Base-by-base conservation (phyloP, 2,329 filamentous ascomycete genomes). In the Pestalotiopsis sp. region DNA sequence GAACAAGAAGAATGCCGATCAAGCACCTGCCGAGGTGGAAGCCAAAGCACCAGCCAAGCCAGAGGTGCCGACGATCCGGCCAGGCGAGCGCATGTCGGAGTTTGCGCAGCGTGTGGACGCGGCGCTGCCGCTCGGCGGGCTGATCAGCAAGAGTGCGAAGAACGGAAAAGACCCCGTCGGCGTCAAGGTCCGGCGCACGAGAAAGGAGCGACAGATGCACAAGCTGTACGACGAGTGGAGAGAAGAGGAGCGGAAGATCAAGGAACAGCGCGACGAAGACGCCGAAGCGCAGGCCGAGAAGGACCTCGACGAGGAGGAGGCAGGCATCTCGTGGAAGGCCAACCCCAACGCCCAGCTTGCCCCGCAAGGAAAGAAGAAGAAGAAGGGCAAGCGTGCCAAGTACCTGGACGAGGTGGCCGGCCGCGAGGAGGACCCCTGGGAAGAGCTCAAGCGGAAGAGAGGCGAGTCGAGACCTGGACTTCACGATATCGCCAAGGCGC, bases 21-120 rank as follows among this genome's bases (percentile, higher is more conserved):
- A 71, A 41, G 69, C 72, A 2, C 70, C 76, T 23, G 45, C 66
- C 9, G 62, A 70, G 23, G 64, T 69, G 14, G 64, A 72, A 3
- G 72, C 71, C 25, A 66, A 70, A 3, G 69, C 71, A 36, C 66
- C 70, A 9, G 72, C 75, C 2, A 72, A 74, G 6, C 52, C 74
- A 4, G 81, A 84, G 31, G 75, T 86, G 2, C 90, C 90, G 0
- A 93, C 88, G 62, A 98, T 98, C 71, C 87, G 89, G 17, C 94
- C 95, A 0, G 93, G 94, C 65, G 96, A 99, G 80, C 89, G 89
- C 65, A 83, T 98, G 76, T 89, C 91, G 4, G 92, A 97, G 66
- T 99, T 97, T 77, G 84, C 90, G 7, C 89, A 91, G 12, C 90
- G 95, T 38, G 96, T 99, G 6, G 92, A 98, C 77, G 92, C 93